Percentiles rank a stretch among this genome's conserved stretches.
phyloP scores from a whole-genome alignment of 352 stramenopile species.

The Blastocystis sp. region DNA sequence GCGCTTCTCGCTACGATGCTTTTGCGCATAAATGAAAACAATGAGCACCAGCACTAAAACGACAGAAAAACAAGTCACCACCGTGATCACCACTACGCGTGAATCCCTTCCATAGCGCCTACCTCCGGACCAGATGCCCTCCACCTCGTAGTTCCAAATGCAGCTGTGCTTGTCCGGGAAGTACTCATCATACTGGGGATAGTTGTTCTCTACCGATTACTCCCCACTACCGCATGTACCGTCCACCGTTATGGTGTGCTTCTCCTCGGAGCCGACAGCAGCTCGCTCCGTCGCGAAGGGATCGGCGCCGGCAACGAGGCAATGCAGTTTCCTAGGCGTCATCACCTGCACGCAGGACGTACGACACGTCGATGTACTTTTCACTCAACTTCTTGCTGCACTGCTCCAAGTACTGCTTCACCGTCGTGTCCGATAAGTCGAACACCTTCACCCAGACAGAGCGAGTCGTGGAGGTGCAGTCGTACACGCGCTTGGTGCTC shows the following conservation, averaged over 20 bases:
- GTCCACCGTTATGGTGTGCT: conserved; percentile 3
- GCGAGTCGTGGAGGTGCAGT: conserved; percentile 32
- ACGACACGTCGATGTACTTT: conserved; percentile 61
- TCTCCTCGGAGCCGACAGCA: conserved; percentile 6
- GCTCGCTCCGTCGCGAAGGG: conserved; percentile 17
- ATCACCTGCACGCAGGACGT: not conserved
- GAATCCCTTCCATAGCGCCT: not conserved
- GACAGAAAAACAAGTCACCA: conserved; percentile 1
- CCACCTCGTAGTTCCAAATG: conserved; percentile 71
- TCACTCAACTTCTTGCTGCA: conserved; percentile 46
- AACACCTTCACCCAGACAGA: conserved; percentile 69
- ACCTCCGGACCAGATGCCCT: conserved; percentile 27
- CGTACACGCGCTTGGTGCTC: not conserved
- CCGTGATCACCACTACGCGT: conserved; percentile 35
- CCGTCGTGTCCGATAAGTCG: not conserved
- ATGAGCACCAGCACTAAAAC: conserved; percentile 41
- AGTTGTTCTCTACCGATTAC: conserved; percentile 28
- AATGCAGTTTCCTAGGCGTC: conserved; percentile 39
- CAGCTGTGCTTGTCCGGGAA: conserved; percentile 28
- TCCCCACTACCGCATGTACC: not conserved
- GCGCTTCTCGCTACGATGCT: conserved; percentile 55
- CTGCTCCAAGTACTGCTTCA: conserved; percentile 27
- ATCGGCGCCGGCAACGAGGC: conserved; percentile 36
- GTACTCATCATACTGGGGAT: conserved; percentile 37
- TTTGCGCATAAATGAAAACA: conserved; percentile 72